Conservation (phyloP, 495 filamentous ascomycete genomes). For the Penicillium verhagenii region DNA sequence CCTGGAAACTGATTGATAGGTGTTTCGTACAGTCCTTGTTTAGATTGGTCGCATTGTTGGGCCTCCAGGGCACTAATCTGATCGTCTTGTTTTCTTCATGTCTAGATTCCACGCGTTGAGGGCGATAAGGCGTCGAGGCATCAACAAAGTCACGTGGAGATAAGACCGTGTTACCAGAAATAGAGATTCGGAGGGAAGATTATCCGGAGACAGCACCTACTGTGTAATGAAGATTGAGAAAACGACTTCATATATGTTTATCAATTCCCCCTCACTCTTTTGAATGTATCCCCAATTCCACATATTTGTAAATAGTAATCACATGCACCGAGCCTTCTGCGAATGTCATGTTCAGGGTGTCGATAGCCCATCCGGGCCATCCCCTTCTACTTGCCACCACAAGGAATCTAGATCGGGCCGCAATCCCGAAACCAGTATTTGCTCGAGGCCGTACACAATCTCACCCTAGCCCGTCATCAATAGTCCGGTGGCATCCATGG, state of each 20-base stretch:
- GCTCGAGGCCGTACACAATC: neutral
- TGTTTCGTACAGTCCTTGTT: neutral
- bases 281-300: too few species aligned
- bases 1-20: neutral
- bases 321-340: too few species aligned
- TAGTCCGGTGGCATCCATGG: neutral
- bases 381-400: neutral
- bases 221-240: too few species aligned
- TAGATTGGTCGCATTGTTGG: conserved; percentile 4
- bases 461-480: neutral
- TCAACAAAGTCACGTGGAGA: conserved; percentile 29
- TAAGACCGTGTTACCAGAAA: conserved; percentile 4
- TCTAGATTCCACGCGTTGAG: conserved; percentile 6
- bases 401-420: neutral
- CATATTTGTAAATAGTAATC: too few species aligned
- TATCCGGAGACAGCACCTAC: too few species aligned
- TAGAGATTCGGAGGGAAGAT: neutral
- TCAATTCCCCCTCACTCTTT: too few species aligned
- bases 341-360: too few species aligned
- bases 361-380: neutral
- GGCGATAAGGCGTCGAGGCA: neutral
- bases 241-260: too few species aligned
- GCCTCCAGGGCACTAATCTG: neutral
- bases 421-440: neutral
- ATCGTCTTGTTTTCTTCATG: neutral